These are phyloP conservation scores for Pichia sp. DNA, from an alignment of 1,139 yeast species.

Conservation along the genomic window DNA sequence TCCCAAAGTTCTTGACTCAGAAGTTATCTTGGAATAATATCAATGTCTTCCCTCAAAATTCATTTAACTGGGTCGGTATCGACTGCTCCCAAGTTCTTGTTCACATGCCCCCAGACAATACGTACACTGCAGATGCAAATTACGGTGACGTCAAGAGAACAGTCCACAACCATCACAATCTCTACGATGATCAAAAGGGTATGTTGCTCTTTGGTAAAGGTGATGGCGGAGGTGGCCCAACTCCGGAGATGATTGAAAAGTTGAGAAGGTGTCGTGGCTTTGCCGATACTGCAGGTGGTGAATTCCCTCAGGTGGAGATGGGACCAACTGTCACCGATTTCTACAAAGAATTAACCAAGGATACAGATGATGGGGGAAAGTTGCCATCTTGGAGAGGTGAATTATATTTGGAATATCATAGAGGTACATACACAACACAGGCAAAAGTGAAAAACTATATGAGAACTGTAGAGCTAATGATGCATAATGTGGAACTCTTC, in stretches of 20 bases:
- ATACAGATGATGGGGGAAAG: constrained; percentile 56
- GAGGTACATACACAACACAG: constrained; percentile 96
- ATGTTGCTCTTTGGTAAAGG: constrained; percentile 85
- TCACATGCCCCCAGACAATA: constrained; percentile 97
- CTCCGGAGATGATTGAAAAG: constrained; percentile 87
- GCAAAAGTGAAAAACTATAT: constrained; percentile 77
- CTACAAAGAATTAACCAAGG: constrained; percentile 56
- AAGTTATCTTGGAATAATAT: constrained; percentile 95
- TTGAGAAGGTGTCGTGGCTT: constrained; percentile 86
- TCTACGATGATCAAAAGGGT: constrained; percentile 73
- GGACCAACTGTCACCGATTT: constrained; percentile 77
- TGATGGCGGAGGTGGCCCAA: constrained; percentile 99
- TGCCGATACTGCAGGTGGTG: constrained; percentile 70
- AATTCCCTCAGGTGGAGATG: constrained; percentile 69
- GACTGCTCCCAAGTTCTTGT: constrained; percentile 91
- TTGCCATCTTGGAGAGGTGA: constrained; percentile 93
- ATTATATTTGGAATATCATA: constrained; percentile 87
- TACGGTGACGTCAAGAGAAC: constrained; percentile 88
- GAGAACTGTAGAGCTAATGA: constrained; percentile 67
- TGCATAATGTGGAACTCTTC: constrained; percentile 80
- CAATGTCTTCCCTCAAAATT: constrained; percentile 78
- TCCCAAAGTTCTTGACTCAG: constrained; percentile 82
- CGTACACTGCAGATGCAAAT: constrained; percentile 88
- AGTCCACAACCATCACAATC: constrained; percentile 71
- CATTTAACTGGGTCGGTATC: constrained; percentile 92